Base-by-base conservation (phyloP, 164 flowering plant species). In the Kingdonia uniflora region DNA sequence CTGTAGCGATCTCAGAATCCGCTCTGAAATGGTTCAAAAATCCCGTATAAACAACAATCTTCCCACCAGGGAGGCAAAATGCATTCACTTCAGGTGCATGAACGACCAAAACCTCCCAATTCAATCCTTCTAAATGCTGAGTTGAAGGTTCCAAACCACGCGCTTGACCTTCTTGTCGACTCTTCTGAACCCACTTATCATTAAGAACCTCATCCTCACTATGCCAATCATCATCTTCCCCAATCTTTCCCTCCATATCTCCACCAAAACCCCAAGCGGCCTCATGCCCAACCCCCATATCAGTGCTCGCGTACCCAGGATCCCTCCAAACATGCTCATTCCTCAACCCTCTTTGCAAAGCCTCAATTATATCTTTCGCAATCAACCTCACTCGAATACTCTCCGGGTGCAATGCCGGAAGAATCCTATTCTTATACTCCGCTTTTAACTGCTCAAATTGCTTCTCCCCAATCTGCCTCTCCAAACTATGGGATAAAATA, bases 1-100 rank as follows among this genome's bases (percentile, higher is more conserved):
- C 67, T 0, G 99, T 86, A 12, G 95, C 95, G 33, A 92, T 62
- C 77, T 86, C 99, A 0, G 77, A 72, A 76, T 92, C 92, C 7
- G 75, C 37, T 21, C 54, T 55, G 58, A 92, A 92, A 62, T 88
- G 84, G 1, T 40, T 16, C n/a, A 88, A 73, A 73, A 88, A 71
- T 6, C 97, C 97, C 0, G 95, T 87, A 48, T 81, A 91, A 14
- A 91, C 92, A 16, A 91, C 95, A 55, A 91, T 84, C 73, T 85
- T 91, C 46, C 98, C 98, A 33, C 95, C 96, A 6, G 98, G 98
- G 51, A 87, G 70, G 57, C 98, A 91, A 40, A 87, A 83, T 1
- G 98, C 98, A 76, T 87, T 91, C 3, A 91, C 78, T 46, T 77
- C 46, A 21, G 87, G 86, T 37, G 81, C 84, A 53, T 91, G 50